Conservation (phyloP, 805 yeast species). For the Crinitomyces ghanaensis region DNA sequence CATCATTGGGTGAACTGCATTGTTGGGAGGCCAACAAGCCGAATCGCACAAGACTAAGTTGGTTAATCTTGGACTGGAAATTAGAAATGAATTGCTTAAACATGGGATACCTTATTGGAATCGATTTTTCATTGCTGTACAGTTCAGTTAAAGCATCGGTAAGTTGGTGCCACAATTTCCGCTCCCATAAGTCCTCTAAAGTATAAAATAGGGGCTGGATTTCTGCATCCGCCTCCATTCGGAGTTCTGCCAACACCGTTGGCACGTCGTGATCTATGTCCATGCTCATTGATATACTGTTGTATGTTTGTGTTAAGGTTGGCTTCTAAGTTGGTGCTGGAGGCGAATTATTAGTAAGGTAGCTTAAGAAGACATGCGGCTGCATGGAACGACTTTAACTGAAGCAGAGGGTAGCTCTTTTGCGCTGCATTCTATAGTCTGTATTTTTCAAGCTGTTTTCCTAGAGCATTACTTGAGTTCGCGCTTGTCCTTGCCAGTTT, state of each 20-base stretch:
- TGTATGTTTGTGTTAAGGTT: too few species aligned
- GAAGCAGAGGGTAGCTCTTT: too few species aligned
- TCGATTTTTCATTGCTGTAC: constrained; percentile 43
- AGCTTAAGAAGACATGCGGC: too few species aligned
- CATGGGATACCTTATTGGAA: constrained; percentile 48
- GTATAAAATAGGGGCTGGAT: constrained; percentile 49
- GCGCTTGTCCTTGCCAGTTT: too few species aligned
- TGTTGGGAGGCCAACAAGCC: constrained; percentile 44
- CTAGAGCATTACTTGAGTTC: too few species aligned
- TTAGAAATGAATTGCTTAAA: constrained; percentile 59
- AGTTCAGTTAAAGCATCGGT: constrained; percentile 54
- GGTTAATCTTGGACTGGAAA: constrained; percentile 63
- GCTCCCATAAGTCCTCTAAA: constrained; percentile 75
- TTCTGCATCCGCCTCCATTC: constrained; percentile 56
- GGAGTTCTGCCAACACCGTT: constrained; percentile 44
- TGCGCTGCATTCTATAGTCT: too few species aligned
- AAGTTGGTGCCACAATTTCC: constrained; percentile 92
- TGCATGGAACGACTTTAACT: too few species aligned
- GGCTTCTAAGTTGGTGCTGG: too few species aligned
- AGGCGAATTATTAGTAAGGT: too few species aligned
- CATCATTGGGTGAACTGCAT: constrained; percentile 33
- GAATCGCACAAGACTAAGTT: constrained; percentile 67
- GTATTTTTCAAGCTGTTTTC: too few species aligned
- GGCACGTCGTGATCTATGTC: constrained; percentile 30
- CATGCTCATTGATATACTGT: too few species aligned